These are phyloP conservation scores for Cryomyces minteri DNA, from an alignment of 495 filamentous ascomycete species.

Conservation along the genomic window DNA sequence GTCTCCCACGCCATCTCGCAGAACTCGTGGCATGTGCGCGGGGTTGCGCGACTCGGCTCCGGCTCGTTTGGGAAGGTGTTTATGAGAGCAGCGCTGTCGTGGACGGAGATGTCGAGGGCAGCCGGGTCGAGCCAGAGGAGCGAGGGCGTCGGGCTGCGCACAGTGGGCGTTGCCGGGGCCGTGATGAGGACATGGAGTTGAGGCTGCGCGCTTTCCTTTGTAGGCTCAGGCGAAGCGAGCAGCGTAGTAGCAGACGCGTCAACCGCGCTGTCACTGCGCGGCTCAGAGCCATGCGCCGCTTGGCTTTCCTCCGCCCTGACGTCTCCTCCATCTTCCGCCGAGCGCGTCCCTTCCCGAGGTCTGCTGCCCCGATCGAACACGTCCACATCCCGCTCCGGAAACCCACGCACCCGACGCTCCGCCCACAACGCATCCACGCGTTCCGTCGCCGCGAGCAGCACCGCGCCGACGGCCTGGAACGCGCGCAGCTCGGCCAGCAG, in stretches of 20 bases:
- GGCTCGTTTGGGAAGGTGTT: conserved; percentile 3
- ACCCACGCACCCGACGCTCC: neutral
- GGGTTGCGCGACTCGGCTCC: neutral
- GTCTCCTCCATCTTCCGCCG: neutral
- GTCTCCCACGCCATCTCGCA: neutral
- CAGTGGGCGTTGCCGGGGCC: no score
- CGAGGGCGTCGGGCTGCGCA: no score
- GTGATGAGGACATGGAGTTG: no score
- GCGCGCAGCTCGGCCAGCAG: conserved; percentile 5
- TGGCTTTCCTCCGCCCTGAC: no score
- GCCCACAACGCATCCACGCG: conserved; percentile 8
- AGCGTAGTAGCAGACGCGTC: no score
- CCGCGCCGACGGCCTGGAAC: conserved; percentile 15
- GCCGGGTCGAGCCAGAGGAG: conserved; percentile 3
- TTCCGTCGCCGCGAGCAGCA: conserved; percentile 11
- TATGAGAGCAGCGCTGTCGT: neutral
- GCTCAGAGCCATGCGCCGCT: no score
- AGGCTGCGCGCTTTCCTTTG: no score
- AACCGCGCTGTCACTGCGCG: no score
- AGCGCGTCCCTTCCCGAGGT: neutral
- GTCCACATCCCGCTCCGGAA: neutral
- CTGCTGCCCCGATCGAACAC: no score
- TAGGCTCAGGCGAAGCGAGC: no score
- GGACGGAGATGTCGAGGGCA: no score
- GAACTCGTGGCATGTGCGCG: conserved; percentile 4